A percentile compares a stretch with the other conserved stretches of the same genome.
These are phyloP conservation scores for Penicillium thymicola DNA, from an alignment of 2,329 filamentous ascomycete species.

Conservation along the genomic window DNA sequence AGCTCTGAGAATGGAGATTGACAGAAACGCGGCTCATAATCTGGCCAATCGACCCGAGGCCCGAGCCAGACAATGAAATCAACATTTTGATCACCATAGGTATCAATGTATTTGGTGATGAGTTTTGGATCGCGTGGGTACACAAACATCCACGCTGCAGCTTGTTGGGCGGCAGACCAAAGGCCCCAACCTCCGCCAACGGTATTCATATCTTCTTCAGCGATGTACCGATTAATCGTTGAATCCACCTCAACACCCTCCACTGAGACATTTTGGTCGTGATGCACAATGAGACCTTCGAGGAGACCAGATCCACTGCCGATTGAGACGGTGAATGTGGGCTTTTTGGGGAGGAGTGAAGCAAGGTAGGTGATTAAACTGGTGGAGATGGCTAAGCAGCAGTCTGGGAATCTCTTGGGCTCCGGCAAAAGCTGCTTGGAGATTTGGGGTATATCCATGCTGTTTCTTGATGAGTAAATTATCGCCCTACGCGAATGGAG, in stretches of 20 bases:
- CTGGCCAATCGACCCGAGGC: conserved; percentile 29
- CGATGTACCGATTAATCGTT: conserved; percentile 46
- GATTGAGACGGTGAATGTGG: conserved; percentile 43
- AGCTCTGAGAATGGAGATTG: conserved; percentile 21
- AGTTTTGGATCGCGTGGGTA: conserved; percentile 52
- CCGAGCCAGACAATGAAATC: conserved; percentile 32
- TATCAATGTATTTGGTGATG: conserved; percentile 44
- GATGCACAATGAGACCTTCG: conserved; percentile 42
- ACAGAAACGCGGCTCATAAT: conserved; percentile 29
- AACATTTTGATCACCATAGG: conserved; percentile 12
- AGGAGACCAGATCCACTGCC: conserved; percentile 53
- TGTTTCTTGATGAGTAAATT: neutral
- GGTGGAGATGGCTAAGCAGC: conserved; percentile 30
- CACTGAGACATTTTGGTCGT: conserved; percentile 30
- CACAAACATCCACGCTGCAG: conserved; percentile 51
- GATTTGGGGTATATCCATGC: conserved; percentile 17
- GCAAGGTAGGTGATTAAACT: conserved; percentile 19
- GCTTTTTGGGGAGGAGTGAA: conserved; percentile 23
- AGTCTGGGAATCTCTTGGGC: conserved; percentile 26
- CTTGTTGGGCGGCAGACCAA: conserved; percentile 41
- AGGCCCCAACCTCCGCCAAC: conserved; percentile 48
- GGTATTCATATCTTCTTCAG: conserved; percentile 39
- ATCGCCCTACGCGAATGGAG: neutral
- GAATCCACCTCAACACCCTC: conserved; percentile 50
- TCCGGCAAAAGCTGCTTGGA: conserved; percentile 14